phyloP scores from a whole-genome alignment of 768 basidiomycete genomes.

The Strobilomyces confusus region DNA sequence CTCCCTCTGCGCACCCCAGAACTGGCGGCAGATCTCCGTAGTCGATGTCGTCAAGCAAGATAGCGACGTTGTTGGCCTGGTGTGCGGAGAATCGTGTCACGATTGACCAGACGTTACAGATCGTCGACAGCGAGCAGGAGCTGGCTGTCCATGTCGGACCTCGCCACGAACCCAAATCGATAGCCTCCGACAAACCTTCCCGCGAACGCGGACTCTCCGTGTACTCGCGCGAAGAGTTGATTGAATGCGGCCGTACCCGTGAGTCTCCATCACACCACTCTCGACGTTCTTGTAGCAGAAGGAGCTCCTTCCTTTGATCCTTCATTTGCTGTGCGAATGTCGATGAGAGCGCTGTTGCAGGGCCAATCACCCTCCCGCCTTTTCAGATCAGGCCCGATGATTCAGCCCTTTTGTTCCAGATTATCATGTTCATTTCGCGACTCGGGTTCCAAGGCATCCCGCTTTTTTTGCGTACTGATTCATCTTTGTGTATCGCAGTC shows the following conservation, averaged over 20 bases:
- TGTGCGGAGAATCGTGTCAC: constrained; percentile 41
- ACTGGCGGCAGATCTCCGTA: constrained; percentile 2
- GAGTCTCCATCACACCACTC: constrained; percentile 19
- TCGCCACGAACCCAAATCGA: background rate
- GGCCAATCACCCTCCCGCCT: background rate
- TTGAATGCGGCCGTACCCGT: constrained; percentile 24
- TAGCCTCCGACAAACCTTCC: constrained; percentile 6
- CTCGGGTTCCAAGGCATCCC: background rate
- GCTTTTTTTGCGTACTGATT: constrained; percentile 3
- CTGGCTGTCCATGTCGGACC: background rate
- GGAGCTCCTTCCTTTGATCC: background rate
- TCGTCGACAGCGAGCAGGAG: constrained; percentile 24
- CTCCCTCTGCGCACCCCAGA: background rate
- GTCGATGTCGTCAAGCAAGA: constrained; percentile 20
- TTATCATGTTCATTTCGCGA: background rate
- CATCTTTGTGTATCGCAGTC: constrained; percentile 37
- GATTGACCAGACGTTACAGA: constrained; percentile 43
- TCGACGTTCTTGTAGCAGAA: constrained; percentile 8
- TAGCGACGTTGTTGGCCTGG: constrained; percentile 41
- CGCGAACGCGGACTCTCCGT: constrained; percentile 21
- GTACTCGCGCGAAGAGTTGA: constrained; percentile 20
- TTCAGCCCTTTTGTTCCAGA: background rate
- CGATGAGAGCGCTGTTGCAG: background rate
- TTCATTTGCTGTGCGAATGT: background rate
- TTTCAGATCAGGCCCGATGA: constrained; percentile 2